phyloP scores from a whole-genome alignment of 148 eudicot genomes.

The Gaultheria prostrata region DNA sequence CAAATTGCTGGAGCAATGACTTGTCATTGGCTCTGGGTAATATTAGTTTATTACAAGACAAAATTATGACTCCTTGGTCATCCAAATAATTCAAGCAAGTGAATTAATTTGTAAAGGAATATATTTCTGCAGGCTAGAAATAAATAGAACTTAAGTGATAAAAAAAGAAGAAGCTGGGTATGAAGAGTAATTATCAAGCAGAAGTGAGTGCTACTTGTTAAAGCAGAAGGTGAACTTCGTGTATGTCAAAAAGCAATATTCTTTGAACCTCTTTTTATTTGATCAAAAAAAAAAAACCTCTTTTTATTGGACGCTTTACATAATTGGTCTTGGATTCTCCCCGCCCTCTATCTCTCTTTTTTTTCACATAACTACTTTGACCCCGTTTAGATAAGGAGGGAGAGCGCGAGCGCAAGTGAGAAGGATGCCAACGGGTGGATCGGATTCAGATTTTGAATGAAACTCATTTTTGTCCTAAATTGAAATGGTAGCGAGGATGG shows the following conservation, averaged over 20 bases:
- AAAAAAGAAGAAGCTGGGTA: neutral
- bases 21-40: neutral
- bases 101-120: neutral
- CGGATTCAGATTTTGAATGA: no score
- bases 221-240: conserved; percentile 5
- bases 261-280: conserved; percentile 16
- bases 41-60: neutral
- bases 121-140: neutral
- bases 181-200: conserved; percentile 8
- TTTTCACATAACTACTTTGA: neutral
- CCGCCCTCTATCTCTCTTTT: neutral
- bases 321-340: conserved; percentile 23
- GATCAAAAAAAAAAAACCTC: no score
- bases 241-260: conserved; percentile 17
- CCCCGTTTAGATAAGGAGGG: neutral
- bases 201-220: neutral
- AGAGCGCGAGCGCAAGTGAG: no score
- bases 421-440: no score
- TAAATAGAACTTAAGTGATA: neutral
- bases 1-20: neutral
- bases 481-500: neutral
- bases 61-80: neutral
- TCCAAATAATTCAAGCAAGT: neutral
- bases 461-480: no score
- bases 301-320: conserved; percentile 19